Base-by-base conservation (phyloP, 2,329 filamentous ascomycete species). In the Onygenales sp. region DNA sequence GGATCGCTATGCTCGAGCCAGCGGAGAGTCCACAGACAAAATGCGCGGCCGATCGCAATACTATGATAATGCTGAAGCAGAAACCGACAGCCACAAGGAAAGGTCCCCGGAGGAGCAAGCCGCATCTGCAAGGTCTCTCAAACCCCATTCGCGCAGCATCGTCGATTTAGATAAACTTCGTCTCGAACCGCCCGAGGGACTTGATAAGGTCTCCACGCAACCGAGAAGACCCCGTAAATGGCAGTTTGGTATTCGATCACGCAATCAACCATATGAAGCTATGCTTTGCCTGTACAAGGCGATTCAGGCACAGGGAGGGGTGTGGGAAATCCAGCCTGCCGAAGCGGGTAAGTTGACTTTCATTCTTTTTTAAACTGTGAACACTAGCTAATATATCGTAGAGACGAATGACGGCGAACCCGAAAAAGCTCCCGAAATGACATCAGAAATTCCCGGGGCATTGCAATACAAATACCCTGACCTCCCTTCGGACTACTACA, bases 161-260 rank as follows among this genome's bases (percentile, higher is more conserved):
- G 71, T 86, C 31, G 82, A 84, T 51, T 72, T 89, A 2, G 86
- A 92, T 58, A 69, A 70, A 46, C 58, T 84, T 80, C 64, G 78
- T 70, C 54, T 80, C 65, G 65, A 80, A 72, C 78, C 76, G 45
- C 81, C 76, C 4, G 79, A 78, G 61, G 74, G 69, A 7, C 75
- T 80, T 72, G 79, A 79, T 3, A 71, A 72, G n/a, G 61, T 79
- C 33, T 63, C 66, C 8, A 63, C 68, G 2, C 70, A 70, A 68
- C 72, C 78, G 5, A 90, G 88, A 64, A 65, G 61, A 53, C 87
- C 87, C 1, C 88, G 91, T 13, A 89, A 92, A 60, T 98, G 93
- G 93, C 93, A 98, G 68, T 98, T 98, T 66, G 93, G 93, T 54
- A 98, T 98, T 57, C 83, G 93, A 39, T 95, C 89, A 45, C 84